These are phyloP conservation scores for Exserohilum turcica DNA, from an alignment of 2,329 filamentous ascomycete genomes.

Conservation along the genomic window DNA sequence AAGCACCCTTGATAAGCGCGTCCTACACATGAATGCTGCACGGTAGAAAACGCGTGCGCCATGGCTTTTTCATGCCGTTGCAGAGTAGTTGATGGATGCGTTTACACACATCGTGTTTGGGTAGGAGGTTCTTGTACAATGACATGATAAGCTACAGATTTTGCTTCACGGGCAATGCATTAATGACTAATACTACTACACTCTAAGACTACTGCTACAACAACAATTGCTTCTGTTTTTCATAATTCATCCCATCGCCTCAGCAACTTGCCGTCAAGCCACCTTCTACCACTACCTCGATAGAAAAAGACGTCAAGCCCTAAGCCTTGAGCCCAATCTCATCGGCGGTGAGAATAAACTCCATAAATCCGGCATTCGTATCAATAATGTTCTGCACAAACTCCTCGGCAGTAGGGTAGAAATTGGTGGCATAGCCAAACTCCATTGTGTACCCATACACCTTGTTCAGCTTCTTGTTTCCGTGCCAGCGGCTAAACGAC, in stretches of 20 bases:
- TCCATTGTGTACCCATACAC: conserved; percentile 51
- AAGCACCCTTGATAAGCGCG: too few species aligned
- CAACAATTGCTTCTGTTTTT: conserved; percentile 2
- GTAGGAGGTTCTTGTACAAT: not conserved
- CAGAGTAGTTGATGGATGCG: not conserved
- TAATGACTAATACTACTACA: not conserved
- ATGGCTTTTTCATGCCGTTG: too few species aligned
- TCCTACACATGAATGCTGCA: too few species aligned
- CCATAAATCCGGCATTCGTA: conserved; percentile 52
- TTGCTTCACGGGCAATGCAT: not conserved
- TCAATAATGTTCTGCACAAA: conserved; percentile 51
- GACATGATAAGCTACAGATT: not conserved
- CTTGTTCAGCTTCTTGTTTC: conserved; percentile 45
- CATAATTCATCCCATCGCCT: too few species aligned
- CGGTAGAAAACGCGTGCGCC: too few species aligned
- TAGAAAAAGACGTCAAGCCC: not conserved
- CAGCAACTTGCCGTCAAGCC: conserved; percentile 5
- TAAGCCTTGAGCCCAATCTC: conserved; percentile 39
- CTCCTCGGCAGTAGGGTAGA: conserved; percentile 49
- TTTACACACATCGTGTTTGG: not conserved
- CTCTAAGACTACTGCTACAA: conserved; percentile 1
- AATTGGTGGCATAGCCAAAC: conserved; percentile 49
- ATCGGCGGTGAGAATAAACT: conserved; percentile 45
- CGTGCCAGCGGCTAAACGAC: conserved; percentile 45
- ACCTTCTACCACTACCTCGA: not conserved